Evolutionary conservation across 2,329 filamentous ascomycete genomes (phyloP).

Genomic region (Clarireedia paspali): DNA sequence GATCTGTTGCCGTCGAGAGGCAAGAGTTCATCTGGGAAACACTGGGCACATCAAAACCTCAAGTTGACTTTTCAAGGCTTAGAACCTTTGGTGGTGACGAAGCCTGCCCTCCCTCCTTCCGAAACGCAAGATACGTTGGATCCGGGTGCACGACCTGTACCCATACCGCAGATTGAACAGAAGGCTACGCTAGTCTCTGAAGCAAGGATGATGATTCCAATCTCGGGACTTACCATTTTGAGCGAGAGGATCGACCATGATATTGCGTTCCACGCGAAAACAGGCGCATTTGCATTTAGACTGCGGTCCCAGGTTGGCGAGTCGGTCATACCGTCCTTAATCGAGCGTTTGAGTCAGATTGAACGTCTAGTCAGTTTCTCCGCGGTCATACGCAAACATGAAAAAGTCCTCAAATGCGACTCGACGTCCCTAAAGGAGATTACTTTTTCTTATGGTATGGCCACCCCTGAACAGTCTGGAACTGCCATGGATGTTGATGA

Average conservation of each 20-base stretch:
- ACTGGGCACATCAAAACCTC: not conserved
- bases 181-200: slow-evolving; percentile 26
- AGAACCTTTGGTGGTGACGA: slow-evolving; percentile 12
- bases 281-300: slow-evolving; percentile 26
- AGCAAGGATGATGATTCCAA: slow-evolving; percentile 25
- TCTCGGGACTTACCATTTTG: slow-evolving; percentile 21
- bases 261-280: slow-evolving; percentile 26
- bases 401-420: slow-evolving; percentile 48
- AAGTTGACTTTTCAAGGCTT: slow-evolving; percentile 42
- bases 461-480: slow-evolving; percentile 14
- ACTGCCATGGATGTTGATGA: slow-evolving; percentile 15
- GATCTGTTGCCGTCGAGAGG: slow-evolving; percentile 32
- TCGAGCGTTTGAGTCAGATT: slow-evolving; percentile 43
- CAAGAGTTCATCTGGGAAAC: slow-evolving; percentile 45
- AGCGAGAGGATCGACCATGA: slow-evolving; percentile 27
- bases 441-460: slow-evolving; percentile 56
- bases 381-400: slow-evolving; percentile 52
- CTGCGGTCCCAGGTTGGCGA: slow-evolving; percentile 27
- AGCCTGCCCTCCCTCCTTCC: not conserved
- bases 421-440: slow-evolving; percentile 55
- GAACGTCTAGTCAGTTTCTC: slow-evolving; percentile 65
- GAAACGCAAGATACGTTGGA: not conserved
- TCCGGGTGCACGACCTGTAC: not conserved
- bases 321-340: slow-evolving; percentile 22
- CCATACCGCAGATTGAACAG: slow-evolving; percentile 11